Evolutionary conservation across 345 rosid species (phyloP).

Genomic region (Ceriops tagal): DNA sequence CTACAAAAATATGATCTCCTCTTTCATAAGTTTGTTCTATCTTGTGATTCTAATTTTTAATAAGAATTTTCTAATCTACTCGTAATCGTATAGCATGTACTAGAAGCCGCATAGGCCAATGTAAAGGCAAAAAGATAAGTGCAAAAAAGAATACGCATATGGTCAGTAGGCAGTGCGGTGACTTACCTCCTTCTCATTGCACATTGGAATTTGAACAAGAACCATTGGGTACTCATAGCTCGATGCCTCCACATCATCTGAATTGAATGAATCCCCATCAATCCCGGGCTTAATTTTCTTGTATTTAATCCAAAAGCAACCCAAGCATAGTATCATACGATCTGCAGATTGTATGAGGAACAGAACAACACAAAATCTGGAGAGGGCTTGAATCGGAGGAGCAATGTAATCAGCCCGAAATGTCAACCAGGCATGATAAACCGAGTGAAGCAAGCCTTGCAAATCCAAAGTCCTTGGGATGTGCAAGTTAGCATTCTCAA

Average conservation of each 20-base stretch:
- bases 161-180: neutral
- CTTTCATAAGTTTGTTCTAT: neutral
- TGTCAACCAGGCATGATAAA: slow-evolving; percentile 58
- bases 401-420: slow-evolving; percentile 69
- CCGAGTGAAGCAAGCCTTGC: slow-evolving; percentile 58
- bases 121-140: neutral
- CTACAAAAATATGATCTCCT: neutral
- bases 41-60: no score
- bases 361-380: slow-evolving; percentile 59
- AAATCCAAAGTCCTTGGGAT: slow-evolving; percentile 57
- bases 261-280: slow-evolving; percentile 49
- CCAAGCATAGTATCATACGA: slow-evolving; percentile 66
- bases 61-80: neutral
- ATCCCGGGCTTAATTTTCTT: slow-evolving; percentile 66
- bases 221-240: slow-evolving; percentile 62
- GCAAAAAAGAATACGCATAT: neutral
- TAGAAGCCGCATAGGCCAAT: neutral
- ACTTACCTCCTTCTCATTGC: slow-evolving; percentile 76
- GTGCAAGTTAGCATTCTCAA: slow-evolving; percentile 53
- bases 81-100: neutral
- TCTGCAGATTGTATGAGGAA: slow-evolving; percentile 76
- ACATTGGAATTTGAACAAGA: slow-evolving; percentile 90
- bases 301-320: slow-evolving; percentile 76
- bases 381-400: slow-evolving; percentile 54
- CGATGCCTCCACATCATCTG: slow-evolving; percentile 52